A percentile compares a stretch with the other conserved stretches of the same genome.
Evolutionary conservation across 148 eudicot genomes (phyloP).

Genomic region (Heliamphora exappendiculata): DNA sequence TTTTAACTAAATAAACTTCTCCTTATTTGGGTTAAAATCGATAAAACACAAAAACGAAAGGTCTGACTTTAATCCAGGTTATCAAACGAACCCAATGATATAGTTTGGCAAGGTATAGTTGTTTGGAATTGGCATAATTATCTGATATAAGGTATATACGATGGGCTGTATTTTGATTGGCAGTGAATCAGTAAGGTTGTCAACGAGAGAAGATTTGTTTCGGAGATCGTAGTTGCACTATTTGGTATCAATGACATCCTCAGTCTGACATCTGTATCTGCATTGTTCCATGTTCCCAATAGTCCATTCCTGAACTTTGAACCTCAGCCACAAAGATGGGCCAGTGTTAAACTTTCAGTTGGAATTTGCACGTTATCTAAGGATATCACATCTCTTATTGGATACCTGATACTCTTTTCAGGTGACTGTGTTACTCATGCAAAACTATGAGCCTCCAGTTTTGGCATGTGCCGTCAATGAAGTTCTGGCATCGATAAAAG

Average conservation of each 20-base stretch:
- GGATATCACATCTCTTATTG: background rate
- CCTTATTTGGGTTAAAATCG: too few species aligned
- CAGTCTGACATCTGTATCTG: background rate
- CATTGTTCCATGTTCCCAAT: background rate
- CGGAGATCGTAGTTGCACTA: background rate
- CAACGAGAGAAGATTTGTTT: background rate
- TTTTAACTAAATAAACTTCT: too few species aligned
- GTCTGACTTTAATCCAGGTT: too few species aligned
- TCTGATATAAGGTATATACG: background rate
- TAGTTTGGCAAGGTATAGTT: background rate
- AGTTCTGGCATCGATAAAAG: constrained; percentile 40
- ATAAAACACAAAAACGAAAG: too few species aligned
- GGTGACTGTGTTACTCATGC: constrained; percentile 63
- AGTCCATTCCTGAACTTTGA: background rate
- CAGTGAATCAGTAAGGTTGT: background rate
- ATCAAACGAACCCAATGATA: too few species aligned
- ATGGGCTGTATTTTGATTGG: background rate
- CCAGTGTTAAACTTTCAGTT: background rate
- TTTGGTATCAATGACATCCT: too few species aligned
- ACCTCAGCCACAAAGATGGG: background rate
- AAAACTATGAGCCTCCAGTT: constrained; percentile 56
- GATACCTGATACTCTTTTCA: constrained; percentile 17
- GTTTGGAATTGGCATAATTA: background rate
- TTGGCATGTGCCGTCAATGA: constrained; percentile 67
- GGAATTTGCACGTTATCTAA: background rate